Percentiles rank a stretch among this genome's conserved stretches.
These are phyloP conservation scores for Byssochlamys sp. DNA, from an alignment of 2,329 filamentous ascomycete genomes.

Conservation along the genomic window DNA sequence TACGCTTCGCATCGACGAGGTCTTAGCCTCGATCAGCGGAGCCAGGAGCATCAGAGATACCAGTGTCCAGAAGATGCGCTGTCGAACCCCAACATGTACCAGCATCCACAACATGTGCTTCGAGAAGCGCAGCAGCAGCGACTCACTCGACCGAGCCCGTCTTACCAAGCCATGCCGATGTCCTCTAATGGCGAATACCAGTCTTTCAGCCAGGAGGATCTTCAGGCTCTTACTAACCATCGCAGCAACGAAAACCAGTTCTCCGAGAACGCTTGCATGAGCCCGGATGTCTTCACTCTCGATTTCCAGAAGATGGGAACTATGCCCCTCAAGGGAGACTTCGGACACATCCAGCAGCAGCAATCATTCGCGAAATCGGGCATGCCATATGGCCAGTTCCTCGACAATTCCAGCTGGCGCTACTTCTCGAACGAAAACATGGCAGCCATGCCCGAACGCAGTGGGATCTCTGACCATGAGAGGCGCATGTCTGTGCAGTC, in stretches of 20 bases:
- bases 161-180: conserved; percentile 21
- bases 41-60: conserved; percentile 44
- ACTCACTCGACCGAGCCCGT: conserved; percentile 66
- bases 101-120: conserved; percentile 66
- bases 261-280: conserved; percentile 13
- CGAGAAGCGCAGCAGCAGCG: conserved; percentile 85
- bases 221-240: conserved; percentile 19
- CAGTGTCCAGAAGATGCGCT: conserved; percentile 43
- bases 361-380: conserved; percentile 16
- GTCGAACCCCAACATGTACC: conserved; percentile 48
- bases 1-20: conserved; percentile 64
- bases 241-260: conserved; percentile 30
- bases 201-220: conserved; percentile 21
- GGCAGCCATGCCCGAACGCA: conserved; percentile 13
- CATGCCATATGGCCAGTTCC: conserved; percentile 11
- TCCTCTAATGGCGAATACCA: conserved; percentile 18
- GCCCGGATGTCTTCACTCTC: conserved; percentile 10
- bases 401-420: conserved; percentile 18
- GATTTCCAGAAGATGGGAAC: conserved; percentile 8
- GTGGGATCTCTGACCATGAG: conserved; percentile 14
- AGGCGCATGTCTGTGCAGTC: conserved; percentile 32
- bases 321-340: conserved; percentile 14
- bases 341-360: conserved; percentile 24
- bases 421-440: conserved; percentile 15
- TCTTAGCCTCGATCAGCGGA: conserved; percentile 69